Conservation (phyloP, 495 filamentous ascomycete species). For the Viridothelium virens region DNA sequence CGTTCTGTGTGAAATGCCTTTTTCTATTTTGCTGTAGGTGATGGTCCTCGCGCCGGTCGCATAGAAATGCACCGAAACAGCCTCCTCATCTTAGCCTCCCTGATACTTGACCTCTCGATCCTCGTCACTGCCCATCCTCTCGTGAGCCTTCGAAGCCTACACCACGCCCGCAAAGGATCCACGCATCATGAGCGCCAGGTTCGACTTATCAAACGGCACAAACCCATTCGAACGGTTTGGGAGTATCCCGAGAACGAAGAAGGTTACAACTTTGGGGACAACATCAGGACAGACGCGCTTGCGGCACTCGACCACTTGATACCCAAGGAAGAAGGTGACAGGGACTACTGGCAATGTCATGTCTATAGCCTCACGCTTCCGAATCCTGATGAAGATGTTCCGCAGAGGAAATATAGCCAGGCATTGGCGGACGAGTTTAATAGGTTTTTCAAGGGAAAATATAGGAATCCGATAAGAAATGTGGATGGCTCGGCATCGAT, state of each 20-base stretch:
- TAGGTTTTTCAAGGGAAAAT: not conserved
- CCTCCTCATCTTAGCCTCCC: not conserved
- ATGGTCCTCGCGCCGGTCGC: not conserved
- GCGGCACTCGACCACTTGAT: not conserved
- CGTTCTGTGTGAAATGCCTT: not conserved
- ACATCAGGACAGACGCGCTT: not conserved
- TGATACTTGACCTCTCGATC: not conserved
- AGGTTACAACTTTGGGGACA: constrained; percentile 3
- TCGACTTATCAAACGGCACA: not conserved
- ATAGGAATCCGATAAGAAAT: constrained; percentile 8
- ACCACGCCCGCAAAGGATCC: not conserved
- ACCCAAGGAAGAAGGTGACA: not conserved
- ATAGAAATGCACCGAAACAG: not conserved
- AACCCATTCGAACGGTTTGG: not conserved
- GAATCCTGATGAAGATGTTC: not conserved
- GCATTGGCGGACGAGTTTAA: not conserved
- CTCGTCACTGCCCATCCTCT: not conserved
- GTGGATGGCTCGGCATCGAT: constrained; percentile 8
- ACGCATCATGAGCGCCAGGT: not conserved
- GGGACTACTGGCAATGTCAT: not conserved
- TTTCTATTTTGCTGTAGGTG: not conserved
- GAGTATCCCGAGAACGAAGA: constrained; percentile 1
- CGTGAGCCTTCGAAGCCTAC: not conserved
- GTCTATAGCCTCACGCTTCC: not conserved
- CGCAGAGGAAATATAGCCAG: not conserved